Evolutionary conservation across 2,329 filamentous ascomycete species (phyloP).

Genomic region (Hymenoscyphus fraxineus): DNA sequence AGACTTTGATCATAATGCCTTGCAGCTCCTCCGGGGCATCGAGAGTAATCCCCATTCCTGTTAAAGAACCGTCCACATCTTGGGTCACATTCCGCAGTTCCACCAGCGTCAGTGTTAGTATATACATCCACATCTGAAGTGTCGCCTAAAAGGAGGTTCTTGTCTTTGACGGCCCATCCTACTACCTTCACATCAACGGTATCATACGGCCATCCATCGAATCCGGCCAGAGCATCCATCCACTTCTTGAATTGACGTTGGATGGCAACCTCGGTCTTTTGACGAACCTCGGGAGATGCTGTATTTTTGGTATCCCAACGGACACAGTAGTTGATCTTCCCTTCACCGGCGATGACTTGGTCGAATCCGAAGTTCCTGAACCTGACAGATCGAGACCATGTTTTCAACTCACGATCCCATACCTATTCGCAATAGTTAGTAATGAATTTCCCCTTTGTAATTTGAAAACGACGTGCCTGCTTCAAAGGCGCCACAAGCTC

Average conservation of each 20-base stretch:
- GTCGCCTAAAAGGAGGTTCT: constrained; percentile 14
- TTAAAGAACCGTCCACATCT: constrained; percentile 45
- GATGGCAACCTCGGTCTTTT: constrained; percentile 36
- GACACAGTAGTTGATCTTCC: constrained; percentile 42
- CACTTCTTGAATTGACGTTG: constrained; percentile 39
- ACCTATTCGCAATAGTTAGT: not conserved
- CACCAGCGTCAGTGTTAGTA: constrained; percentile 31
- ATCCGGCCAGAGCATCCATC: constrained; percentile 43
- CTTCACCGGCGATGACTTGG: constrained; percentile 3
- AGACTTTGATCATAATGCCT: constrained; percentile 45
- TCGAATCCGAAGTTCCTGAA: not conserved
- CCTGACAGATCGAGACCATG: not conserved
- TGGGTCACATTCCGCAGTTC: constrained; percentile 41
- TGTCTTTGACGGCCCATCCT: constrained; percentile 43
- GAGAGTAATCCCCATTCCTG: constrained; percentile 40
- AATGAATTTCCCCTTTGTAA: not conserved
- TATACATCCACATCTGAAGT: not conserved
- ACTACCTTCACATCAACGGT: constrained; percentile 41
- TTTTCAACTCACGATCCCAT: not conserved
- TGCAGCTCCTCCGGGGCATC: constrained; percentile 38
- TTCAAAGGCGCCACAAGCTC: not conserved
- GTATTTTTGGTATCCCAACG: constrained; percentile 42
- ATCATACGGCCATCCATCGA: constrained; percentile 42
- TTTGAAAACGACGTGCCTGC: not conserved
- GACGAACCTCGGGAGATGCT: constrained; percentile 39